These are phyloP conservation scores for Fusarium succisae DNA, from an alignment of 2,329 filamentous ascomycete genomes.

Conservation along the genomic window DNA sequence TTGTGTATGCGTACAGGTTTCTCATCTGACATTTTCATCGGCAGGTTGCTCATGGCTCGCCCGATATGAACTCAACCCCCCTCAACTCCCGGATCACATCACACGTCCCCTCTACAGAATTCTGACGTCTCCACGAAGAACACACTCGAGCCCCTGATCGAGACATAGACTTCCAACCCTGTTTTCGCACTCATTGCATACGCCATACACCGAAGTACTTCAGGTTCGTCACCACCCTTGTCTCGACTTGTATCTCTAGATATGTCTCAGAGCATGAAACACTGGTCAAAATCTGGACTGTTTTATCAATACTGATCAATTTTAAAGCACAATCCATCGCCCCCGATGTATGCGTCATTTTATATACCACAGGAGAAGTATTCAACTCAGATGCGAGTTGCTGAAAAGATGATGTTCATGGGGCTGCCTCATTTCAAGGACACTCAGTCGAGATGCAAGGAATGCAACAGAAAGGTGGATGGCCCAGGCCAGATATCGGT, in stretches of 20 bases:
- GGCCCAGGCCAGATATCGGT: neutral
- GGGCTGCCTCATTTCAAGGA: constrained; percentile 8
- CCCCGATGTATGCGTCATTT: neutral
- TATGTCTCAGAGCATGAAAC: neutral
- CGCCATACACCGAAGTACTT: neutral
- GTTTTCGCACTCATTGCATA: too few relatives aligned
- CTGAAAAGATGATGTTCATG: constrained; percentile 25
- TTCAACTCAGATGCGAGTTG: neutral
- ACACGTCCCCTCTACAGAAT: neutral
- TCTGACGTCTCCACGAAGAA: neutral
- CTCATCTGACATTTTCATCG: neutral
- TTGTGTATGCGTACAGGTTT: neutral
- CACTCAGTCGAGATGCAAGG: neutral
- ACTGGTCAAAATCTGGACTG: neutral
- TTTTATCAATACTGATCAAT: neutral
- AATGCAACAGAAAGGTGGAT: constrained; percentile 2
- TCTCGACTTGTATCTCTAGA: neutral
- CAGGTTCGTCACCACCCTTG: neutral
- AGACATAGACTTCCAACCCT: neutral
- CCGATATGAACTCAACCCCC: neutral
- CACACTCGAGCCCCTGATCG: neutral
- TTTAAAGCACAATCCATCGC: neutral
- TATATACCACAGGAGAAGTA: neutral
- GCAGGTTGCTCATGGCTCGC: neutral
- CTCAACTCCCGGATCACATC: neutral